These are phyloP conservation scores for Neurospora sp. DNA, from an alignment of 495 filamentous ascomycete genomes.

Conservation along the genomic window DNA sequence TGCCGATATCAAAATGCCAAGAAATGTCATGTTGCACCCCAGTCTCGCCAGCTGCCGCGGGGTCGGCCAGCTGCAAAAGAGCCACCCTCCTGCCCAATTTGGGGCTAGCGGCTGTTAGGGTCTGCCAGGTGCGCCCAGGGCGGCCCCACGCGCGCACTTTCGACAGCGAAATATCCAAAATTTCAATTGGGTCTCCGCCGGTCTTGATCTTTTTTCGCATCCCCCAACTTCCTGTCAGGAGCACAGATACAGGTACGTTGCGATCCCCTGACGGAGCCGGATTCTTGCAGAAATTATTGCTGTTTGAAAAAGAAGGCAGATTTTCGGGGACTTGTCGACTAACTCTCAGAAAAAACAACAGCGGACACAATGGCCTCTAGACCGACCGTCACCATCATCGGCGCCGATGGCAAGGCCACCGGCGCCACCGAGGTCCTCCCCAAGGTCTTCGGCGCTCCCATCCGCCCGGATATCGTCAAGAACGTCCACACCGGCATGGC, in stretches of 20 bases:
- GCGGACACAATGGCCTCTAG: slow-evolving; percentile 73
- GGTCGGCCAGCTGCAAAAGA: slow-evolving; percentile 7
- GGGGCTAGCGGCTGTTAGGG: slow-evolving; percentile 23
- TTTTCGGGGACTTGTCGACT: slow-evolving; percentile 1
- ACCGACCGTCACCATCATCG: slow-evolving; percentile 90
- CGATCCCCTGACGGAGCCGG: not conserved
- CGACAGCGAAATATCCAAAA: slow-evolving; percentile 22
- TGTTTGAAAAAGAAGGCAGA: not conserved
- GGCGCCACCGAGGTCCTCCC: slow-evolving; percentile 82
- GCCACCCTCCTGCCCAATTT: not conserved
- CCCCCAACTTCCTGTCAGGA: slow-evolving; percentile 19
- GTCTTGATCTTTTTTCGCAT: slow-evolving; percentile 20
- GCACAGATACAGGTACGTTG: slow-evolving; percentile 7
- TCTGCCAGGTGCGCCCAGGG: slow-evolving; percentile 8
- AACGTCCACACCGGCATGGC: slow-evolving; percentile 98
- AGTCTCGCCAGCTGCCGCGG: not conserved
- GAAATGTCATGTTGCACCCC: not conserved
- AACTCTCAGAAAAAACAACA: slow-evolving; percentile 7
- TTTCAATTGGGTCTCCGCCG: slow-evolving; percentile 23
- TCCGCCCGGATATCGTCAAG: slow-evolving; percentile 98
- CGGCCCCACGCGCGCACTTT: slow-evolving; percentile 23
- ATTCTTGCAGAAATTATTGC: not conserved
- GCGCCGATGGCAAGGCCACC: slow-evolving; percentile 82
- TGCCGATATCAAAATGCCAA: not conserved
- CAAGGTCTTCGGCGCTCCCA: slow-evolving; percentile 87